Percentiles rank a stretch among this genome's conserved stretches.
Conservation (phyloP, 208 protist genomes). For the Leishmania aethiopica region DNA sequence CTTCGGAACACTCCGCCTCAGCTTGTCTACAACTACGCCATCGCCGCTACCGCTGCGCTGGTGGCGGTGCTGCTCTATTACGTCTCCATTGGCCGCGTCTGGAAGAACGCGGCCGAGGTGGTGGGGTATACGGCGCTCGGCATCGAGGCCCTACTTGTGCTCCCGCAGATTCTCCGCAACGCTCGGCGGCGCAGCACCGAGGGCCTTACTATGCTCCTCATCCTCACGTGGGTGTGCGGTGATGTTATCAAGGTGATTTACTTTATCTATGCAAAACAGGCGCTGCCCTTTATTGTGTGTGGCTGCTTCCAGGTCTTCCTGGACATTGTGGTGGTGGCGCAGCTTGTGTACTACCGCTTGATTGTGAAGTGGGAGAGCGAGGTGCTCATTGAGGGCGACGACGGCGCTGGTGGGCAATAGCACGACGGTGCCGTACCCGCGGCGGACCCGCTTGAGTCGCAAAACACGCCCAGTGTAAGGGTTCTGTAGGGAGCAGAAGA, state of each 20-base stretch:
- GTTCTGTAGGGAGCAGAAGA: not conserved
- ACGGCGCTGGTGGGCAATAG: not conserved
- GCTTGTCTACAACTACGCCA: conserved; percentile 33
- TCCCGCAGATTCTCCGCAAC: conserved; percentile 85
- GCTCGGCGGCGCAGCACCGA: conserved; percentile 58
- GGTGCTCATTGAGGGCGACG: not conserved
- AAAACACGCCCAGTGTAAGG: not conserved
- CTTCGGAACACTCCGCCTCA: conserved; percentile 27
- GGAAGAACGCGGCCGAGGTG: conserved; percentile 19
- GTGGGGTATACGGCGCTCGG: conserved; percentile 73
- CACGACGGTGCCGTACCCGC: not conserved
- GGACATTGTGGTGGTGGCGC: conserved; percentile 68
- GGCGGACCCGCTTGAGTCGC: not conserved
- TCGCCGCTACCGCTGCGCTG: conserved; percentile 15
- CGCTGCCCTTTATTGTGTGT: conserved; percentile 73
- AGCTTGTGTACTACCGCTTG: conserved; percentile 54
- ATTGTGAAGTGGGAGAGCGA: not conserved
- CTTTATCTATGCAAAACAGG: conserved; percentile 58
- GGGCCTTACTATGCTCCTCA: conserved; percentile 62
- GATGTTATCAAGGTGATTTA: conserved; percentile 80
- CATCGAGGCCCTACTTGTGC: conserved; percentile 66
- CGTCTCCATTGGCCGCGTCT: conserved; percentile 13
- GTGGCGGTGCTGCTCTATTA: conserved; percentile 47
- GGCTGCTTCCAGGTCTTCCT: conserved; percentile 59
- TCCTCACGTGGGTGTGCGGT: conserved; percentile 71